phyloP scores from a whole-genome alignment of 2,329 filamentous ascomycete genomes.

The Trichoderma simmonsii region DNA sequence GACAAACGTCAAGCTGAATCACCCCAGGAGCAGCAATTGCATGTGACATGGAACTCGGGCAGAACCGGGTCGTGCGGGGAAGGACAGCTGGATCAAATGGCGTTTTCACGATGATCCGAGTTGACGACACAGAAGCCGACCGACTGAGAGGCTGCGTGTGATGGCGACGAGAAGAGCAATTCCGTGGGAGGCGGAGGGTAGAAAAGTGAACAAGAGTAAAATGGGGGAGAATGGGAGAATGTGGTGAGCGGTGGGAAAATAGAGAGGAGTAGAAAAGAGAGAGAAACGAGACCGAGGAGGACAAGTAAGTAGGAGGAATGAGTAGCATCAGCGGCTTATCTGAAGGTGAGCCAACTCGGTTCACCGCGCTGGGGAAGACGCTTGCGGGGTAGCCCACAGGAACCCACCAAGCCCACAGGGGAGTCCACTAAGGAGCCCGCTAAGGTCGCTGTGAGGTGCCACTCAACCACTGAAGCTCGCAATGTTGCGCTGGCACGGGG shows the following conservation, averaged over 20 bases:
- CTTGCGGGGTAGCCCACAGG: constrained; percentile 3
- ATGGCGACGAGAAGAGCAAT: background rate
- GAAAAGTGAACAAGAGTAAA: background rate
- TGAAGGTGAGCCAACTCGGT: constrained; percentile 13
- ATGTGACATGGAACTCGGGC: constrained; percentile 22
- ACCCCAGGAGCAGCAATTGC: constrained; percentile 15
- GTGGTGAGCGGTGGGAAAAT: background rate
- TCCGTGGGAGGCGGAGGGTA: background rate
- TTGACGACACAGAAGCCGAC: background rate
- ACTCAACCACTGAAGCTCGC: background rate
- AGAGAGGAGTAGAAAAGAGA: background rate
- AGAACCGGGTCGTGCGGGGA: constrained; percentile 17
- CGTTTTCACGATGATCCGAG: background rate
- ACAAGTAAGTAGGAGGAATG: constrained; percentile 9
- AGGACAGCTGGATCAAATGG: background rate
- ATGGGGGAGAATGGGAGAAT: background rate
- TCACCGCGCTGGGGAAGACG: constrained; percentile 3
- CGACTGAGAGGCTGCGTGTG: background rate
- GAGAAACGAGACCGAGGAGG: background rate
- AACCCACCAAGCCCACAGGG: background rate
- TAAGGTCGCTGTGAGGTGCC: background rate
- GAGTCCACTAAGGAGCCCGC: background rate
- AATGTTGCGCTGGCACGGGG: background rate
- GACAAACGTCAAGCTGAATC: constrained; percentile 15
- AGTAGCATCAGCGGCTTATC: constrained; percentile 15